These are phyloP conservation scores for Hyphodiscus sp. DNA, from an alignment of 2,329 filamentous ascomycete genomes.

Conservation along the genomic window DNA sequence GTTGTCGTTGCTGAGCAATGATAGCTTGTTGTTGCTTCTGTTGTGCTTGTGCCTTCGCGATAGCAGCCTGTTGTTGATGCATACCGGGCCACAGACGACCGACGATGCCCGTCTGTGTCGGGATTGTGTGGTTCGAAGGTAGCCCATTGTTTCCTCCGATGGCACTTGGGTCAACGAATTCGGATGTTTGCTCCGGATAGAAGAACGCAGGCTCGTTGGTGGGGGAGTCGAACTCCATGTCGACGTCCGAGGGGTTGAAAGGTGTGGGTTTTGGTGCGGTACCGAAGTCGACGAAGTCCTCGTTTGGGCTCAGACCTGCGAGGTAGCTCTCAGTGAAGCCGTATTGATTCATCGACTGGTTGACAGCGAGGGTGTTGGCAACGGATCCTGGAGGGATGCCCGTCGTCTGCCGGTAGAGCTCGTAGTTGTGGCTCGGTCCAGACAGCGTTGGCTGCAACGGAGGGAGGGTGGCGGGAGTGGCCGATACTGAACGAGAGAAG, in stretches of 20 bases:
- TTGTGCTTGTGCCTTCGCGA: slow-evolving; percentile 66
- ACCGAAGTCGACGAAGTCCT: slow-evolving; percentile 68
- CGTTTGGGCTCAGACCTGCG: slow-evolving; percentile 51
- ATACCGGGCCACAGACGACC: slow-evolving; percentile 87
- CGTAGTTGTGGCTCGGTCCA: slow-evolving; percentile 90
- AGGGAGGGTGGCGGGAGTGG: slow-evolving; percentile 47
- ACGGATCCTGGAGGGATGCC: slow-evolving; percentile 82
- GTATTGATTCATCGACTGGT: slow-evolving; percentile 47
- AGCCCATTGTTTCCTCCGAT: slow-evolving; percentile 56
- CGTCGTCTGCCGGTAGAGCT: slow-evolving; percentile 91
- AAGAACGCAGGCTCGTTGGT: slow-evolving; percentile 56
- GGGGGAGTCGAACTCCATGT: slow-evolving; percentile 60
- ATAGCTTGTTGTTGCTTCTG: slow-evolving; percentile 61
- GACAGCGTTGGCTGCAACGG: slow-evolving; percentile 54
- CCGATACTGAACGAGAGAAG: slow-evolving; percentile 45
- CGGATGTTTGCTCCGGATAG: slow-evolving; percentile 42
- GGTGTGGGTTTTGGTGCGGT: slow-evolving; percentile 54
- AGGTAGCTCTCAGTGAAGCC: slow-evolving; percentile 40
- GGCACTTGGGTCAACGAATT: slow-evolving; percentile 67
- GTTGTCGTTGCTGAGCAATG: slow-evolving; percentile 48
- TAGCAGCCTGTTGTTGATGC: slow-evolving; percentile 80
- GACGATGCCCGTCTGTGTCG: slow-evolving; percentile 47
- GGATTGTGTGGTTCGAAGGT: slow-evolving; percentile 36
- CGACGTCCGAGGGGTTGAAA: slow-evolving; percentile 56
- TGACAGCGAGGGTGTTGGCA: slow-evolving; percentile 72